Base-by-base conservation (phyloP, 129 eudicot species). In the Smallanthus sonchifolius region DNA sequence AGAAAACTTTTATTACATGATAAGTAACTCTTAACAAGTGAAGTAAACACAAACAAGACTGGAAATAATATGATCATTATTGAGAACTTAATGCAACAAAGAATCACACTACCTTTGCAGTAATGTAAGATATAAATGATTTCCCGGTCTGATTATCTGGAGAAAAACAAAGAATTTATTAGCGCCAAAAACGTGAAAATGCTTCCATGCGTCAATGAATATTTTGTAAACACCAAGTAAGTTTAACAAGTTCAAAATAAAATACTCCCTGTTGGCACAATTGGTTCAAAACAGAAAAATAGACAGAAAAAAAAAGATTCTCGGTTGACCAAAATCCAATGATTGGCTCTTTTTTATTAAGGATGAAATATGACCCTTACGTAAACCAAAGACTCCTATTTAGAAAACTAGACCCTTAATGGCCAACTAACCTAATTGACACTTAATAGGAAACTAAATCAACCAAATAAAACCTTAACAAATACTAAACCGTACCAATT, bases 91-190 rank as follows among this genome's bases (percentile, higher is more conserved):
- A 65, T 55, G 55, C 69, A 66, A 43, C 69, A 57, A 77, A 15
- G 7, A 60, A 77, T 30, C 37, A 57, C 76, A 61, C 76, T 83
- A 92, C 98, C 96, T 86, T 92, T 19, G 96, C 96, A 71, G 98
- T 89, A 69, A 94, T 89, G 80, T 88, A 86, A 57, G 98, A 90
- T 40, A 84, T 83, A 81, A 90, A 94, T 57, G 97, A 90, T 61
- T 87, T 85, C 59, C 98, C 98, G 64, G 97, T 77, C 75, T 82
- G 89, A 85, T 91, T 87, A 80, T 88, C 98, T 94, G 91, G 87
- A 85, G 11, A 72, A 20, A 76, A 59, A 44, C 28, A 39, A 57
- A 74, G 28, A 77, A 60, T 10, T 48, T 65, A 74, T 68, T 43
- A 75, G 60, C 71, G 65, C 55, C 59, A 67, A 56, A 63, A 62